Percentiles rank a stretch among this genome's conserved stretches.
Conservation (phyloP, 2,329 filamentous ascomycete genomes). For the Diaporthe destruens region DNA sequence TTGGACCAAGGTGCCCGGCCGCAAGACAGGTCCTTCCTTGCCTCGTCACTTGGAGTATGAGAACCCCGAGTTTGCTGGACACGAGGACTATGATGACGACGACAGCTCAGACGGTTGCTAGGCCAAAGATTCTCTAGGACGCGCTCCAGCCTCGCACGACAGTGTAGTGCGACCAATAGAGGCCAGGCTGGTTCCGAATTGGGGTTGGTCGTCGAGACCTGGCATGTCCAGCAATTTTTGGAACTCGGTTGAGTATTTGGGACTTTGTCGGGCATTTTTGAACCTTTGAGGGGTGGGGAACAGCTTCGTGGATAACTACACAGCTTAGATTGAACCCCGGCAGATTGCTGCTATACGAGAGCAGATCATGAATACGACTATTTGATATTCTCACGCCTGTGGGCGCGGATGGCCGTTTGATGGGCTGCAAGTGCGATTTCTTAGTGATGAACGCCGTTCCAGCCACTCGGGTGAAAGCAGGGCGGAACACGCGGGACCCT, state of each 20-base stretch:
- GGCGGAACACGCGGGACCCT: constrained; percentile 10
- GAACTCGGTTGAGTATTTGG: neutral
- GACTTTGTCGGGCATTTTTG: neutral
- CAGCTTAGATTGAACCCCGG: constrained; percentile 1
- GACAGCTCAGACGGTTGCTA: constrained; percentile 35
- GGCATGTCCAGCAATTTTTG: neutral
- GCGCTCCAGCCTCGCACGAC: neutral
- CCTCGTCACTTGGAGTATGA: constrained; percentile 34
- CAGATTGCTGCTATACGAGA: neutral
- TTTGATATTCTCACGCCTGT: neutral
- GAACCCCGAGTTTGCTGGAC: constrained; percentile 20
- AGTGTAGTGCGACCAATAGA: neutral
- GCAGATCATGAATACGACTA: neutral
- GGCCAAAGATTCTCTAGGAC: neutral
- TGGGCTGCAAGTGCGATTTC: constrained; percentile 12
- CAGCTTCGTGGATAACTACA: neutral
- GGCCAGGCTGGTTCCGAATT: neutral
- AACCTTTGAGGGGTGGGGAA: neutral
- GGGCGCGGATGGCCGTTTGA: neutral
- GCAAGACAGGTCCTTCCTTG: constrained; percentile 8
- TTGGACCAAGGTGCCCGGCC: constrained; percentile 44
- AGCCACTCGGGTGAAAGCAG: constrained; percentile 22
- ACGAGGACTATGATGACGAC: constrained; percentile 26
- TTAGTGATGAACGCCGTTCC: neutral
- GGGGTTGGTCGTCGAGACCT: neutral